Evolutionary conservation across 108 stramenopile species (phyloP).

Genomic region (Nitzschia putrida): DNA sequence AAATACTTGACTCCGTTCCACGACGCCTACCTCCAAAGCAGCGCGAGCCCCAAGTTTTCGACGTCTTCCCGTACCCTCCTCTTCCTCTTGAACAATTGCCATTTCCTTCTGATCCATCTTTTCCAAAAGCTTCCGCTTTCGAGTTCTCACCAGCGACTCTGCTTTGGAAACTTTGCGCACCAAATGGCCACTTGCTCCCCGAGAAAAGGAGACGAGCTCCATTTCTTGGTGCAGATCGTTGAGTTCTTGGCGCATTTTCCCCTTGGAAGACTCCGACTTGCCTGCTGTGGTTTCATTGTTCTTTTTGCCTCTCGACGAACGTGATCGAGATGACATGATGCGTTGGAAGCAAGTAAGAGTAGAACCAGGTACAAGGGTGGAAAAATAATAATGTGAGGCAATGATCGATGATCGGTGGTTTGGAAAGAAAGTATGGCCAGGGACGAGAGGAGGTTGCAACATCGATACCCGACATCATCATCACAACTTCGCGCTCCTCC

Average conservation of each 20-base stretch:
- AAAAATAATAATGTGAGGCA: background rate
- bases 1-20: constrained; percentile 55
- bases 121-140: constrained; percentile 66
- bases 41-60: constrained; percentile 62
- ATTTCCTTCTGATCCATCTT: constrained; percentile 42
- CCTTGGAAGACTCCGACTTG: background rate
- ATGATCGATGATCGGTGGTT: background rate
- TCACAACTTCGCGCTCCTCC: too few species aligned
- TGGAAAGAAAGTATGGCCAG: background rate
- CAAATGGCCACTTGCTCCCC: constrained; percentile 43
- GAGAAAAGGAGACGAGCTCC: constrained; percentile 65
- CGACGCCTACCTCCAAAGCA: constrained; percentile 60
- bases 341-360: background rate
- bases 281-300: constrained; percentile 3
- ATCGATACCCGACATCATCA: too few species aligned
- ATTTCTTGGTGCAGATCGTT: constrained; percentile 66
- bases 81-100: constrained; percentile 45
- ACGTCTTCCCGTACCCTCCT: constrained; percentile 25
- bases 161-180: constrained; percentile 50
- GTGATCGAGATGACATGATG: background rate
- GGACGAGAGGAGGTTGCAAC: background rate
- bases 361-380: background rate
- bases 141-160: constrained; percentile 46
- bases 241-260: constrained; percentile 41
- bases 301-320: background rate